Percentiles rank a stretch among this genome's conserved stretches.
Evolutionary conservation across 768 basidiomycete species (phyloP).

Genomic region (Sistotremastrum suecicum): DNA sequence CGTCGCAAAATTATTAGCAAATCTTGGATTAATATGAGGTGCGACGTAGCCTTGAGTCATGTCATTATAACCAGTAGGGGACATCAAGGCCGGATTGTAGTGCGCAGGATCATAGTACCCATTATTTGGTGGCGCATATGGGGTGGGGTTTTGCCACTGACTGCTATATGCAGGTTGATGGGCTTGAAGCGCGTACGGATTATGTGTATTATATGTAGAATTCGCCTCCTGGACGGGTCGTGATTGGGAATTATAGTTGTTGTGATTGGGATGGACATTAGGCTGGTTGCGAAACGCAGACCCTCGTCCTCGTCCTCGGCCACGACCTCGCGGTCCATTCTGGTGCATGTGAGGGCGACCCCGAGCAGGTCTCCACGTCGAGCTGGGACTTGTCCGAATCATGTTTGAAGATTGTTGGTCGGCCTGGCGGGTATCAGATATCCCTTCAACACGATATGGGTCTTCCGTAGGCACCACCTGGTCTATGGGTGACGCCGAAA

Average conservation of each 20-base stretch:
- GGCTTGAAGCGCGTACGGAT: conserved; percentile 5
- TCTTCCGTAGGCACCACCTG: conserved; percentile 11
- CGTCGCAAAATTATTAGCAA: conserved; percentile 52
- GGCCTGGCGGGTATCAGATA: neutral
- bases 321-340: conserved; percentile 12
- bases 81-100: neutral
- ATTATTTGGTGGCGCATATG: conserved; percentile 22
- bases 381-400: neutral
- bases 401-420: neutral
- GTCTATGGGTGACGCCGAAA: neutral
- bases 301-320: conserved; percentile 21
- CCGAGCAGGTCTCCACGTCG: neutral
- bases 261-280: conserved; percentile 3
- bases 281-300: conserved; percentile 4
- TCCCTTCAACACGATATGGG: neutral
- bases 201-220: conserved; percentile 1
- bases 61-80: neutral
- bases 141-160: conserved; percentile 7
- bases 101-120: conserved; percentile 19
- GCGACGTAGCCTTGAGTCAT: neutral
- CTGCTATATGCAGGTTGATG: conserved; percentile 4
- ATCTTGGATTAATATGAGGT: conserved; percentile 75
- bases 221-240: neutral
- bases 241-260: conserved; percentile 8
- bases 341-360: neutral